Evolutionary conservation across 768 basidiomycete genomes (phyloP).

Genomic region (Podaxis pistillaris): DNA sequence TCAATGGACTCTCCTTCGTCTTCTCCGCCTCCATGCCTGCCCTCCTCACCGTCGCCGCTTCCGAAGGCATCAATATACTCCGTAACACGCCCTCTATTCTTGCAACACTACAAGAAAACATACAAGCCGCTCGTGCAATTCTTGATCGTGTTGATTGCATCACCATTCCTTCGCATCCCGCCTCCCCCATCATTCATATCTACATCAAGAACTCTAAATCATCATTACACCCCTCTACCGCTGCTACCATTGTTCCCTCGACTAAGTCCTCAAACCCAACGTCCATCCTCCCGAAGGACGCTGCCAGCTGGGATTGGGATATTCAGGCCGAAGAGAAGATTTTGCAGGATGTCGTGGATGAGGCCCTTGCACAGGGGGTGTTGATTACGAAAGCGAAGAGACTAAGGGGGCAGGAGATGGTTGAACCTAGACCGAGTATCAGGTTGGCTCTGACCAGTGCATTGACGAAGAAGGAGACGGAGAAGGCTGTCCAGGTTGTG

Average conservation of each 20-base stretch:
- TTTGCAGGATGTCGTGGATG: slow-evolving; percentile 92
- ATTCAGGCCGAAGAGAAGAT: slow-evolving; percentile 70
- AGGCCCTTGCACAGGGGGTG: slow-evolving; percentile 77
- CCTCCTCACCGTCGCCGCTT: slow-evolving; percentile 83
- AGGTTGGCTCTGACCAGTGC: slow-evolving; percentile 79
- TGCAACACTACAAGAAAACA: slow-evolving; percentile 75
- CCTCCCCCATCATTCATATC: slow-evolving; percentile 88
- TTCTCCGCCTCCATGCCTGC: slow-evolving; percentile 96
- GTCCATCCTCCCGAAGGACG: slow-evolving; percentile 33
- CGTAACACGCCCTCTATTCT: slow-evolving; percentile 75
- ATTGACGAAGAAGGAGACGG: slow-evolving; percentile 85
- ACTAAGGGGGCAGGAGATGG: slow-evolving; percentile 78
- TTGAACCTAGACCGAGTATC: slow-evolving; percentile 81
- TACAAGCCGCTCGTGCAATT: slow-evolving; percentile 70
- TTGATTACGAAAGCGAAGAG: slow-evolving; percentile 84
- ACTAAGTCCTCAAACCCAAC: slow-evolving; percentile 8
- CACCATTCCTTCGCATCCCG: slow-evolving; percentile 80
- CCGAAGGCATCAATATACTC: slow-evolving; percentile 81
- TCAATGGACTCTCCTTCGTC: slow-evolving; percentile 93
- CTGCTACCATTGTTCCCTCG: slow-evolving; percentile 20
- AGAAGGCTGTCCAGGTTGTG: slow-evolving; percentile 79
- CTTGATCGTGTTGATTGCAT: slow-evolving; percentile 83
- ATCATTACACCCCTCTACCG: slow-evolving; percentile 24
- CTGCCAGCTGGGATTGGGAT: slow-evolving; percentile 51
- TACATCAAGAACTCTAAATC: slow-evolving; percentile 43